Percentiles rank a stretch among this genome's conserved stretches.
phyloP scores from a whole-genome alignment of 176 grass and related monocot species.

The maize (Zea mays) region Zm-B73-REFERENCE-NAM-5.0 NC_050097.1:199605501-199606000 shows the following conservation, averaged over 20 bases:
- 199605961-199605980: not conserved
- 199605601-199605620: not conserved
- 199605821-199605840: not conserved
- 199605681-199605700: no score
- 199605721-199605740: slow-evolving; percentile 1
- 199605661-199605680: not conserved
- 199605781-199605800: not conserved
- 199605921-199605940: not conserved
- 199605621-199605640: not conserved
- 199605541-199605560: slow-evolving; percentile 36
- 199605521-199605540: slow-evolving; percentile 10
- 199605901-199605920: no score
- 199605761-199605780: not conserved
- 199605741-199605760: slow-evolving; percentile 20
- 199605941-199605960: not conserved
- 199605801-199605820: slow-evolving; percentile 14
- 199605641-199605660: not conserved
- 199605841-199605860: not conserved
- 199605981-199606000: not conserved
- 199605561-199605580: slow-evolving; percentile 6
- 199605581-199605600: not conserved
- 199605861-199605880: not conserved
- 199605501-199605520: not conserved
- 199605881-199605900: slow-evolving; percentile 31
- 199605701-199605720: no score